Evolutionary conservation across 805 yeast species (phyloP), one percentile per base, ranked within the genome.

Genomic region (Candida germanica): DNA sequence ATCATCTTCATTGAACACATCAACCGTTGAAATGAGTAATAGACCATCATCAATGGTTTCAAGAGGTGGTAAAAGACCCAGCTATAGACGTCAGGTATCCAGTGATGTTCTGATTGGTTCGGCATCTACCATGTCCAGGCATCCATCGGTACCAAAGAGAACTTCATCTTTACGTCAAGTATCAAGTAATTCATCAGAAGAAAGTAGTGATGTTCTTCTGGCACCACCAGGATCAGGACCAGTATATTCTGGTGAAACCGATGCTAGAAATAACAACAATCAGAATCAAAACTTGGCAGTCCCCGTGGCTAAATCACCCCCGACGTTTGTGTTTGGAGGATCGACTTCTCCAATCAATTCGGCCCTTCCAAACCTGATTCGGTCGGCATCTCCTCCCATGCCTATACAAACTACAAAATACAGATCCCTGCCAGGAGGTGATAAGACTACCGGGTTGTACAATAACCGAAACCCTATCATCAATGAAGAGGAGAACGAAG

Each of bases 101-200:
- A 64, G 67, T 5, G 73, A 67, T 40, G 46, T 55, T 8, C 66
- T 68, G 36, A 55, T 66, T 22, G 49, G 56, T 28, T 57, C 64
- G 5, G 43, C 51, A 3, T 57, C 66, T 3, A 42, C 61, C 5
- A 40, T 41, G 13, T 35, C 39, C 10, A 36, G 43, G 22, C 43
- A 32, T 13, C 39, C 42, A 13, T 37, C 39, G 14, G 13, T 22
- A 16, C 34, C 45, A 8, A 59, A 56, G 46, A 53, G 52, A 36
- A 20, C 36, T 9, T 41, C 49, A 14, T 57, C 65, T 9, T 47
- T 64, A 4, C 48, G 62, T 6, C 66, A 57, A 33, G 53, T 66
- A 5, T 61, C 68, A 13, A 55, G 59, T 31, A 65, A 60, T 35
- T 64, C 69, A 2, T 61, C 69, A 1, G 69, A 61, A 7, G 69